Conservation (phyloP, 2,329 filamentous ascomycete genomes). For the Ramularia endophylla region DNA sequence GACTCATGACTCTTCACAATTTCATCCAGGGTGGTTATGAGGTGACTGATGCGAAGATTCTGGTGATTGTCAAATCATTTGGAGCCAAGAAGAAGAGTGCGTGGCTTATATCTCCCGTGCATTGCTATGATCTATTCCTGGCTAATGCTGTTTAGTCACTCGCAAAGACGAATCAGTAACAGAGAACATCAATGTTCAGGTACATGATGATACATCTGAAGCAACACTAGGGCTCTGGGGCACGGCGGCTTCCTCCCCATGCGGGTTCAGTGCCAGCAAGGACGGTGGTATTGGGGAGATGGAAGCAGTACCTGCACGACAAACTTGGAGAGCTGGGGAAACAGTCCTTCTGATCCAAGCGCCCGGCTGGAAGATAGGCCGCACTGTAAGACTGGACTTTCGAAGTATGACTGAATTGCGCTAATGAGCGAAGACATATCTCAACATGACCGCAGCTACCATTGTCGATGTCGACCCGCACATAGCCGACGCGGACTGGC, state of each 20-base stretch:
- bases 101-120: neutral
- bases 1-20: conserved; percentile 52
- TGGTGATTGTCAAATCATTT: conserved; percentile 55
- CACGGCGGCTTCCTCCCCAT: conserved; percentile 35
- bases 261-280: neutral
- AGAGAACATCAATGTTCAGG: conserved; percentile 44
- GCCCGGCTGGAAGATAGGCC: conserved; percentile 27
- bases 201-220: conserved; percentile 55
- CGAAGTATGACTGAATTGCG: neutral
- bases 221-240: conserved; percentile 52
- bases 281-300: conserved; percentile 6
- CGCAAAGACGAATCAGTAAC: conserved; percentile 43
- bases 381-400: conserved; percentile 22
- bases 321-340: conserved; percentile 26
- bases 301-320: conserved; percentile 8
- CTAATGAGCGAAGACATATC: conserved; percentile 19
- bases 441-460: conserved; percentile 40
- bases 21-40: conserved; percentile 53
- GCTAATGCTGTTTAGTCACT: conserved; percentile 32
- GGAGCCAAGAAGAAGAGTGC: conserved; percentile 46
- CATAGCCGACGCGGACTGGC: conserved; percentile 49
- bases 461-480: conserved; percentile 51
- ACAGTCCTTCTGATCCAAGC: conserved; percentile 28
- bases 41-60: conserved; percentile 44
- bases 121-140: neutral